Evolutionary conservation across 2,329 filamentous ascomycete species (phyloP), one percentile per base, ranked within the genome.

Genomic region (Aspergillus costaricaensis): DNA sequence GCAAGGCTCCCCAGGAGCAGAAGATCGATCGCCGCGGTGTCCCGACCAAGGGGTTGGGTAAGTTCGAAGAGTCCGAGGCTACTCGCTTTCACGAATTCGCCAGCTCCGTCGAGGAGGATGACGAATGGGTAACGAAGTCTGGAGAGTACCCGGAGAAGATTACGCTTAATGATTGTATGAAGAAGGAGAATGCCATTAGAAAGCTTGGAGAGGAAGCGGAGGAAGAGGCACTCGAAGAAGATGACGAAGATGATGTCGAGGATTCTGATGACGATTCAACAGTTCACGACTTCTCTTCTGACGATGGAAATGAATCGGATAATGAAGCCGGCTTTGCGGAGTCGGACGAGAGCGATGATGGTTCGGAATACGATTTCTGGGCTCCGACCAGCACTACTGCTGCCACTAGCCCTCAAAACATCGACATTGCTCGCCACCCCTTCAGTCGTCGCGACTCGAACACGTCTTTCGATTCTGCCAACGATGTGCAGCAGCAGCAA

Each of bases 171-270:
- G 95, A 98, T 73, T 96, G 93, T 4, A 83, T 99, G 66, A 85
- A 87, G 74, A 96, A 96, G 77, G 95, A 99, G 77, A 92, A 92
- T 63, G 87, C 87, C 30, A 95, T 99, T 64, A 89, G 94, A 52
- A 88, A 90, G 63, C 80, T 98, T 25, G 94, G 88, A 51, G 89
- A 91, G 72, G 94, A 99, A 76, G 95, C 88, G 1, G 95, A 98
- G 72, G 91, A 96, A 69, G 95, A 98, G 76, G 93, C 88, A 9
- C 82, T 90, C 58, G 89, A 91, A 58, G 88, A 91, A 53, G 87
- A 89, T n/a, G 87, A 74, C 0, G 68, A 72, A n/a, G 79, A 83
- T 2, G 73, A 77, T 7, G 69, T 71, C 1, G 70, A 75, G 1
- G 86, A 88, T 19, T 88, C 87, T 0, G 88, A 89, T 23, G 87